Evolutionary conservation across 352 stramenopile genomes (phyloP).

Genomic region (Pythium diclinum): DNA sequence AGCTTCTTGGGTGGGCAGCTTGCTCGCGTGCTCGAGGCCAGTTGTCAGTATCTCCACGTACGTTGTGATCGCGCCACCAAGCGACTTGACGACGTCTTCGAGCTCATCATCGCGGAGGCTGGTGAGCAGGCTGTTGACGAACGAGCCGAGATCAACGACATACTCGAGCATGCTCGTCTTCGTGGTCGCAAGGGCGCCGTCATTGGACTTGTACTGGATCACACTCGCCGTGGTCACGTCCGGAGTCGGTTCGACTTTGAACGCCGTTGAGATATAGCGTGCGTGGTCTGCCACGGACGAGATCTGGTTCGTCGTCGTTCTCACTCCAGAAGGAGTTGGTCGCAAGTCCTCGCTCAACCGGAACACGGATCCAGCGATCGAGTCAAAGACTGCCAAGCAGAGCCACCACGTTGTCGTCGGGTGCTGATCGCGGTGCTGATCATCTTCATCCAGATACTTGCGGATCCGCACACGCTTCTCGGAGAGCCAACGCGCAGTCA

Average conservation of each 20-base stretch:
- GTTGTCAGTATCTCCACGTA: conserved; percentile 35
- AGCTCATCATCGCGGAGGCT: conserved; percentile 26
- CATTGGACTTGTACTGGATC: background rate
- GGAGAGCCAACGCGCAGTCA: conserved; percentile 37
- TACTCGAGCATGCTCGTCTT: conserved; percentile 37
- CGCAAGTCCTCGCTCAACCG: conserved; percentile 36
- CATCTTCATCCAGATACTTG: conserved; percentile 37
- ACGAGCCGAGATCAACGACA: conserved; percentile 39
- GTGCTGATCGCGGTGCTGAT: conserved; percentile 13
- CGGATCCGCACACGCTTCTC: conserved; percentile 50
- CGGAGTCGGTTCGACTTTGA: conserved; percentile 26
- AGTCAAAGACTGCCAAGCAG: conserved; percentile 49
- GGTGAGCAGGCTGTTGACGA: conserved; percentile 35
- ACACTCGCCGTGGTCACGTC: background rate
- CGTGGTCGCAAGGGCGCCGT: conserved; percentile 2
- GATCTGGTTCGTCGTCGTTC: conserved; percentile 16
- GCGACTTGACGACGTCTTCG: conserved; percentile 30
- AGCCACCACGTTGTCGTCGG: conserved; percentile 58
- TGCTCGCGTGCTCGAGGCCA: conserved; percentile 10
- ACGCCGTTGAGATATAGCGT: conserved; percentile 30
- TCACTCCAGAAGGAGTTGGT: conserved; percentile 18
- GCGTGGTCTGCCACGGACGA: conserved; percentile 29
- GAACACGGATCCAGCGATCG: conserved; percentile 39
- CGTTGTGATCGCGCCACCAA: conserved; percentile 32
- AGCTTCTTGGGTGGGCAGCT: conserved; percentile 10